phyloP scores from a whole-genome alignment of 202 grass and related monocot genomes.

The Setaria viridis region DNA sequence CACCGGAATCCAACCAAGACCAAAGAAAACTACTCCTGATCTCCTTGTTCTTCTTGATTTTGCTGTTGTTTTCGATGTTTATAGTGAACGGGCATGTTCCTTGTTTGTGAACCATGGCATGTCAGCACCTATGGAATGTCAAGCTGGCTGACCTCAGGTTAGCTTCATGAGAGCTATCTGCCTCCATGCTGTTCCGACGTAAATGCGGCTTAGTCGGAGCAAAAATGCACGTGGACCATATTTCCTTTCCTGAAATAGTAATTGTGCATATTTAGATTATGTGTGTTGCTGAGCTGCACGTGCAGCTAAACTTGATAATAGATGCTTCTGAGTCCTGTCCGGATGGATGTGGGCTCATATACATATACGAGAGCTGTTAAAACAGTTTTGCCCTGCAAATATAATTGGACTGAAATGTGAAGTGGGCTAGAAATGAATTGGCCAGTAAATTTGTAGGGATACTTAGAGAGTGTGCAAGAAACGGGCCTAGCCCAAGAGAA shows the following conservation, averaged over 20 bases:
- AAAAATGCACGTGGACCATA: neutral
- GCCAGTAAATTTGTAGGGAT: too few species aligned
- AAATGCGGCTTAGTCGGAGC: neutral
- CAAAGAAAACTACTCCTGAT: neutral
- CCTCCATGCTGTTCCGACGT: neutral
- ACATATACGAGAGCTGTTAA: too few species aligned
- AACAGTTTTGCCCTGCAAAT: too few species aligned
- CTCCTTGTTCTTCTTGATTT: neutral
- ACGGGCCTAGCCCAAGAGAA: too few species aligned
- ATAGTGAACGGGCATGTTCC: neutral
- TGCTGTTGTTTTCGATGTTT: neutral
- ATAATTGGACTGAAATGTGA: too few species aligned
- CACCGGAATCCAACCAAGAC: neutral
- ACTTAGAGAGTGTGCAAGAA: too few species aligned
- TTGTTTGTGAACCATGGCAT: neutral
- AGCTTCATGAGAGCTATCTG: neutral
- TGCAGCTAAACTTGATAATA: neutral
- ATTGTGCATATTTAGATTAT: neutral
- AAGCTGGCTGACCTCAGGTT: neutral
- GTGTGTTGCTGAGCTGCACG: neutral
- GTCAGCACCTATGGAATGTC: neutral
- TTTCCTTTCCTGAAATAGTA: neutral
- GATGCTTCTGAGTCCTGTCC: too few species aligned
- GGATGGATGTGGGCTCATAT: too few species aligned
- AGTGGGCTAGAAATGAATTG: too few species aligned